Evolutionary conservation across 148 eudicot genomes (phyloP).

Genomic region (Vaccinium myrtillus): DNA sequence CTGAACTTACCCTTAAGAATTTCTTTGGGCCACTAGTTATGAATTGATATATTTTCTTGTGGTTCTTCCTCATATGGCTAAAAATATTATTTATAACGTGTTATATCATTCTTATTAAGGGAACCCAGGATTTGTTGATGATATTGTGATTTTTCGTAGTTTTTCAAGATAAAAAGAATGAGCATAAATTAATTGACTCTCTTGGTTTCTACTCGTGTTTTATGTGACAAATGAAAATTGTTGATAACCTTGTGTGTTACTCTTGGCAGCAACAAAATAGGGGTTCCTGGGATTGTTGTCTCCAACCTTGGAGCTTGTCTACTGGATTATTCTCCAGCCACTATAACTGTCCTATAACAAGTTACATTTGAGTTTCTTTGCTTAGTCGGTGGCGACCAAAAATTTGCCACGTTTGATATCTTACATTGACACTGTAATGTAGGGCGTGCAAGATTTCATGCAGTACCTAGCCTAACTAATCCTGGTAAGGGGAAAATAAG

Average conservation of each 20-base stretch:
- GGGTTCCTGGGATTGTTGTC: conserved; percentile 70
- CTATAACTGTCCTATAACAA: conserved; percentile 62
- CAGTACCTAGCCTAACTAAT: not conserved
- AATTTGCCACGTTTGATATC: not conserved
- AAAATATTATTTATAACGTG: no score
- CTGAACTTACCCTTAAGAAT: no score
- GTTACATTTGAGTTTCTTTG: not conserved
- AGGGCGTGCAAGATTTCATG: not conserved
- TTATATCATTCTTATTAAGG: not conserved
- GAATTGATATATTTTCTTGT: no score
- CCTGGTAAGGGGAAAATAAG: no score
- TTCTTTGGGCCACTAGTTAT: no score
- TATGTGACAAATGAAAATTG: not conserved
- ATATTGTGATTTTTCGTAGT: no score
- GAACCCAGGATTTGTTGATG: not conserved
- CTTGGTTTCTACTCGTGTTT: not conserved
- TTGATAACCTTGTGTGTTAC: not conserved
- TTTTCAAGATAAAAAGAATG: not conserved
- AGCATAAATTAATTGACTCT: not conserved
- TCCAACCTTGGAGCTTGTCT: conserved; percentile 94
- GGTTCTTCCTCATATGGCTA: no score
- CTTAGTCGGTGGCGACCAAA: not conserved
- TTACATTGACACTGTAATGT: not conserved
- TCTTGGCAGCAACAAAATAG: conserved; percentile 60
- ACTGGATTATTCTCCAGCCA: conserved; percentile 77